Evolutionary conservation across 192 early-diverging fungal genomes (phyloP), one percentile per base, ranked within the genome.

Genomic region (Backusella mclennaniae): DNA sequence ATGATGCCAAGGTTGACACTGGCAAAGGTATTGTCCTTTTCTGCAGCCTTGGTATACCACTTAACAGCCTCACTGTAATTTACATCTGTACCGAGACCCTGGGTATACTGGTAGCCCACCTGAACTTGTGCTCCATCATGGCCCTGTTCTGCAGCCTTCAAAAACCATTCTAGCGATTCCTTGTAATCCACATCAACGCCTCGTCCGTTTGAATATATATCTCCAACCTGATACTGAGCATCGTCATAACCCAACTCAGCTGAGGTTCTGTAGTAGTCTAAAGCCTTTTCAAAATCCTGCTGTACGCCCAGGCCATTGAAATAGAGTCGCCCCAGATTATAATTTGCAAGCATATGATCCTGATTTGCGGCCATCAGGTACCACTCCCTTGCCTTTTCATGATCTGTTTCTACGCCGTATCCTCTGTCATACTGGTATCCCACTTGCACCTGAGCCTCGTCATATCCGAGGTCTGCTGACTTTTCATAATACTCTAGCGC

Each of bases 311-410:
- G 84, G 7, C 93, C 95, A 74, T 88, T 93, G 38, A 90, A 88
- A 72, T 91, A 89, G 77, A 93, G 94, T 72, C 86, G 92, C 3
- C 92, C 95, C 19, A 94, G 85, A 74, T 94, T 95, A 83, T 91
- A 94, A 76, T 95, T 92, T 12, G 95, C 93, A 90, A 91, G 90
- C 11, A 93, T 89, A 79, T 94, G 91, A 76, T 91, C 88, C 63
- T 90, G 83, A 38, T 91, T 78, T 3, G 93, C 92, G 9, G 93
- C 89, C 67, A 85, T 82, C n/a, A 89, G 81, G 70, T 94, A 88
- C 82, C 93, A 89, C 33, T 86, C 77, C 2, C 92, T 82, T 19
- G 94, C 91, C 77, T 90, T 86, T 46, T 83, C 72, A 15, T 77
- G 66, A 73, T 89, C 82, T 78, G 84, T 84, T 14, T 36, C n/a